Conservation (phyloP, 2,329 filamentous ascomycete genomes). For the Clonostachys rhizophaga region DNA sequence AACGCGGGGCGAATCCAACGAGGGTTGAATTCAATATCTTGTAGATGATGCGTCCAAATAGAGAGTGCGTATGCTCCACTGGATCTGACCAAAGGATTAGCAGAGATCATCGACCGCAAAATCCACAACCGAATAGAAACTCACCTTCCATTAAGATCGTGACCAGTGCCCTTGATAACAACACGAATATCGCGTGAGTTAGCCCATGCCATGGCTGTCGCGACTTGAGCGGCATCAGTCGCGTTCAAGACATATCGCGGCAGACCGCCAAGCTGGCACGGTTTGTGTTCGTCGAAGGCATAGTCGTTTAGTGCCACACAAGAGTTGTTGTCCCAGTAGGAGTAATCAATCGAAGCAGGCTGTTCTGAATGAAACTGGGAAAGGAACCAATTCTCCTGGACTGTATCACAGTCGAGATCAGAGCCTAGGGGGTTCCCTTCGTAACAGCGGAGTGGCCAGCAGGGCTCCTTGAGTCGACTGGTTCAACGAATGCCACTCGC, state of each 20-base stretch:
- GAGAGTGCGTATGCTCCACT: constrained; percentile 10
- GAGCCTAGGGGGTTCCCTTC: neutral
- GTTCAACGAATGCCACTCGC: neutral
- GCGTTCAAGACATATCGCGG: neutral
- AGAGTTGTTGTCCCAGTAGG: neutral
- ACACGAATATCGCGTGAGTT: neutral
- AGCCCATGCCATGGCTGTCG: neutral
- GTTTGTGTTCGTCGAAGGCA: neutral
- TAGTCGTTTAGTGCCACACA: neutral
- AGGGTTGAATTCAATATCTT: neutral
- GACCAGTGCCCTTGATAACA: constrained; percentile 1
- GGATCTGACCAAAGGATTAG: constrained; percentile 1
- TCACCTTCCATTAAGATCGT: constrained; percentile 1
- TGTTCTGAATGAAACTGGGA: neutral
- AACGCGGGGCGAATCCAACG: constrained; percentile 20
- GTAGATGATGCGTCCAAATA: constrained; percentile 9
- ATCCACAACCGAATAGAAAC: neutral
- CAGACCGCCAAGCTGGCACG: neutral
- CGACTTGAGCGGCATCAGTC: neutral
- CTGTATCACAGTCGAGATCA: neutral
- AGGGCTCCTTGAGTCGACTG: neutral
- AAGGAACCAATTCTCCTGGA: neutral
- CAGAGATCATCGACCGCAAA: no score
- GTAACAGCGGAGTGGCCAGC: neutral
- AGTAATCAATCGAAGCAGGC: neutral